Conservation (phyloP, 306 rosid species). For the Hippophae tibetana region DNA sequence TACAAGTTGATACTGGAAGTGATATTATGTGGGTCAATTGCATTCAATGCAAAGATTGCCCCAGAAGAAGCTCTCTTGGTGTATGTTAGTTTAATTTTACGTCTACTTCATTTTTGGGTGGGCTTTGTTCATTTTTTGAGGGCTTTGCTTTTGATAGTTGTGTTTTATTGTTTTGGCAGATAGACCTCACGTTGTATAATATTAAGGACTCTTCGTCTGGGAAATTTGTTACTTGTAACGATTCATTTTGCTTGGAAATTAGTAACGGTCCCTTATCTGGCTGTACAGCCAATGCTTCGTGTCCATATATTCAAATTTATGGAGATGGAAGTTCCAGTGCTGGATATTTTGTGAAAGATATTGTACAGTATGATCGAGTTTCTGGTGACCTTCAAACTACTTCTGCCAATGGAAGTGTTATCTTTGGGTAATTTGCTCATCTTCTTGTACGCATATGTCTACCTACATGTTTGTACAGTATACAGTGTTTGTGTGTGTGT, state of each 20-base stretch:
- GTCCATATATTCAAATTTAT: conserved; percentile 88
- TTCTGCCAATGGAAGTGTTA: conserved; percentile 74
- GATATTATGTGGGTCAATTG: conserved; percentile 98
- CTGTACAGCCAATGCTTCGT: conserved; percentile 52
- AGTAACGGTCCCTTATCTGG: conserved; percentile 68
- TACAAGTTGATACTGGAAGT: conserved; percentile 94
- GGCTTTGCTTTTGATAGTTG: background rate
- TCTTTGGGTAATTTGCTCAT: conserved; percentile 62
- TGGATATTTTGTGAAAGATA: conserved; percentile 74
- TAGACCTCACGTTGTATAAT: conserved; percentile 72
- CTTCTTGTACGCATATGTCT: background rate
- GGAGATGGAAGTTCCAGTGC: conserved; percentile 98
- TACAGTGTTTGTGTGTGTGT: background rate
- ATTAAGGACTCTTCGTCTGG: conserved; percentile 61
- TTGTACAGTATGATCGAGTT: conserved; percentile 61
- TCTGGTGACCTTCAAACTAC: conserved; percentile 85
- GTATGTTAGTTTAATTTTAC: conserved; percentile 28
- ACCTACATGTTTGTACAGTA: background rate
- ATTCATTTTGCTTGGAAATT: conserved; percentile 64
- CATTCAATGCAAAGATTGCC: conserved; percentile 83
- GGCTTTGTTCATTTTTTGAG: background rate
- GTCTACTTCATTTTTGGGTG: background rate
- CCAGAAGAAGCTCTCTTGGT: conserved; percentile 75
- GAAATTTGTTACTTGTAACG: conserved; percentile 59
- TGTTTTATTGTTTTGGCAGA: conserved; percentile 25